Evolutionary conservation across 139 green algal genomes (phyloP), one percentile per base, ranked within the genome.

Genomic region (Deuterostichococcus epilithicus): DNA sequence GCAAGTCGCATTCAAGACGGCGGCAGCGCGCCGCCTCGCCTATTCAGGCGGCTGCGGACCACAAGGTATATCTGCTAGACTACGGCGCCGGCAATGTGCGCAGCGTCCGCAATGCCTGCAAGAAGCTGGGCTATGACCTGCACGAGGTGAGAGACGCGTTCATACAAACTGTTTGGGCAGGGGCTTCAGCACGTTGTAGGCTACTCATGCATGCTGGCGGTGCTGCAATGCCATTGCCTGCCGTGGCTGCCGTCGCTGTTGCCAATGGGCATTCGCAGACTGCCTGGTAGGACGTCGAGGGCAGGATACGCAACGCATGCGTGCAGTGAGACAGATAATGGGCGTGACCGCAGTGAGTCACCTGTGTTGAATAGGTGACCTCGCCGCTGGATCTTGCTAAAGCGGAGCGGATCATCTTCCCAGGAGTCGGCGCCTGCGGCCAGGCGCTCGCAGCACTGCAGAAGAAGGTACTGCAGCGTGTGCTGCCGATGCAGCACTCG

Each of bases 21-120:
- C 52, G 13, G 20, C 52, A 63, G 10, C 52, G 52, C 5, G 52
- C 3, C 5, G 26, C 18, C 5, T 3, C 20, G 20, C 13, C 52
- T 28, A 28, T 63, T 3, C 52, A 28, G 10, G 52, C 52, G 20
- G 67, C 34, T n/a, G 67, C 3, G 28, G 67, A 30, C 25, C 67
- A 45, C 15, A 15, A 70, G 25, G 94, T 99, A 2, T 95, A 89
- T 5, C 83, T 99, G 70, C 87, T 99, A 32, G 96, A 99, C 76
- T 99, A 99, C 81, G 96, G 96, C 10, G 96, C 96, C 5, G 96
- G 96, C 25, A 99, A 99, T 73, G 95, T 99, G 3, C 90, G 96
- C 39, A 96, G 88, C 80, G 89, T 99, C 28, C 84, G 94, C 26
- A 99, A 99, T 80, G 96, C 96, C 33, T 94, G 99, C 84, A 92